Conservation (phyloP, 805 yeast genomes). For the Yarrowia sp. region DNA sequence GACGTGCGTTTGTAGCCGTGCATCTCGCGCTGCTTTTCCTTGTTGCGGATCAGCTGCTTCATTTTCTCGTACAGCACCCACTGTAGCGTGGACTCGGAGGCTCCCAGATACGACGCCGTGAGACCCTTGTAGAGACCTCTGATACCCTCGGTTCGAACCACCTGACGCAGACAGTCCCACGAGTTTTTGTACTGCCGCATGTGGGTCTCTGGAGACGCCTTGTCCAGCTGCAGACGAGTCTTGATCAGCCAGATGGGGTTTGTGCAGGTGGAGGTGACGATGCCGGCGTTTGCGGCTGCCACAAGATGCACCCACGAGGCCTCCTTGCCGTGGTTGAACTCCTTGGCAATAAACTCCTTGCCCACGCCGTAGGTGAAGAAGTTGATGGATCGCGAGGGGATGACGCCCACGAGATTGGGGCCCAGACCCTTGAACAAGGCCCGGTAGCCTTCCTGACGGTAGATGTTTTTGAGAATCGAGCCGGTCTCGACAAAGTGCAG, state of each 20-base stretch:
- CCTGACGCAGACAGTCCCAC: slow-evolving; percentile 78
- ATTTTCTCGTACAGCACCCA: slow-evolving; percentile 97
- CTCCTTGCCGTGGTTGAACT: slow-evolving; percentile 76
- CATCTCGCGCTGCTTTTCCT: slow-evolving; percentile 55
- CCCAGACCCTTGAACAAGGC: slow-evolving; percentile 95
- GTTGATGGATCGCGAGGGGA: slow-evolving; percentile 96
- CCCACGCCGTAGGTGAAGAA: slow-evolving; percentile 97
- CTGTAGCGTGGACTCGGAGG: slow-evolving; percentile 89
- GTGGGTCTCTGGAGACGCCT: slow-evolving; percentile 46
- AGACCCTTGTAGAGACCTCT: slow-evolving; percentile 86
- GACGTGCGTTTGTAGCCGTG: slow-evolving; percentile 52
- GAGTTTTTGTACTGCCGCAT: slow-evolving; percentile 77
- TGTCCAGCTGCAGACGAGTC: slow-evolving; percentile 91
- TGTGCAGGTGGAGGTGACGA: slow-evolving; percentile 93
- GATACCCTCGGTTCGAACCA: slow-evolving; percentile 78
- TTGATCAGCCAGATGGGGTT: slow-evolving; percentile 98
- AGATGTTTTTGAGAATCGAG: slow-evolving; percentile 70
- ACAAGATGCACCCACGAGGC: slow-evolving; percentile 83
- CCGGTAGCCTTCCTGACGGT: slow-evolving; percentile 76
- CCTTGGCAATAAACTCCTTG: slow-evolving; percentile 71
- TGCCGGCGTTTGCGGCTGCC: slow-evolving; percentile 90
- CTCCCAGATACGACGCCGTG: slow-evolving; percentile 92
- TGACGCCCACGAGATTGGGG: slow-evolving; percentile 95
- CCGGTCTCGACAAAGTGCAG: slow-evolving; percentile 86
- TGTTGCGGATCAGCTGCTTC: slow-evolving; percentile 69